Percentiles rank a stretch among this genome's conserved stretches.
Conservation (phyloP, 2,329 filamentous ascomycete genomes). For the Curvularia hawaiiensis region DNA sequence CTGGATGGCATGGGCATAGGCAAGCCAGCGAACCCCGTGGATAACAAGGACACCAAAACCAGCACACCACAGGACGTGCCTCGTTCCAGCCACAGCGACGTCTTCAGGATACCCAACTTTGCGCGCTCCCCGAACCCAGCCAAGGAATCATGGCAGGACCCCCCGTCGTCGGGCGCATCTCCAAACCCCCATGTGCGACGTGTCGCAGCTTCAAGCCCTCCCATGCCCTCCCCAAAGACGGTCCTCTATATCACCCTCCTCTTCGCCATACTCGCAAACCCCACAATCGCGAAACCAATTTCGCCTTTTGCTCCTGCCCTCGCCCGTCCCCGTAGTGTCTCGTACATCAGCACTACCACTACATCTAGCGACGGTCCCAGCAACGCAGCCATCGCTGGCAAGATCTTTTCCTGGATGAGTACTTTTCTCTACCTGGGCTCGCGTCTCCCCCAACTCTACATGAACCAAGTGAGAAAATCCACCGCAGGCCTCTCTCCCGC, state of each 20-base stretch:
- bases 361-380: slow-evolving; percentile 17
- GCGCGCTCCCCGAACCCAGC: slow-evolving; percentile 36
- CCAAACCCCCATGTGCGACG: slow-evolving; percentile 40
- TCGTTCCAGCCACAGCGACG: slow-evolving; percentile 40
- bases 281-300: slow-evolving; percentile 39
- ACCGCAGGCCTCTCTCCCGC: slow-evolving; percentile 67
- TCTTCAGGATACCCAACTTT: slow-evolving; percentile 47
- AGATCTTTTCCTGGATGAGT: slow-evolving; percentile 51
- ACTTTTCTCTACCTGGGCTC: slow-evolving; percentile 50
- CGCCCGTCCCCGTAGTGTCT: slow-evolving; percentile 18
- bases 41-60: slow-evolving; percentile 18
- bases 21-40: slow-evolving; percentile 15
- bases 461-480: slow-evolving; percentile 67
- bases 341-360: slow-evolving; percentile 6
- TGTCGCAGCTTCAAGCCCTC: slow-evolving; percentile 47
- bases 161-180: slow-evolving; percentile 25
- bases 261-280: slow-evolving; percentile 50
- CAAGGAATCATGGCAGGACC: slow-evolving; percentile 35
- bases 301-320: slow-evolving; percentile 32
- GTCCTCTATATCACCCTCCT: slow-evolving; percentile 54
- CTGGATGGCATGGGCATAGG: slow-evolving; percentile 27
- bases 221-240: slow-evolving; percentile 53
- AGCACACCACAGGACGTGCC: slow-evolving; percentile 30
- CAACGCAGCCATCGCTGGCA: slow-evolving; percentile 46
- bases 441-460: slow-evolving; percentile 64